phyloP scores from a whole-genome alignment of 2,329 filamentous ascomycete genomes.

The Fusarium protoensiforme region DNA sequence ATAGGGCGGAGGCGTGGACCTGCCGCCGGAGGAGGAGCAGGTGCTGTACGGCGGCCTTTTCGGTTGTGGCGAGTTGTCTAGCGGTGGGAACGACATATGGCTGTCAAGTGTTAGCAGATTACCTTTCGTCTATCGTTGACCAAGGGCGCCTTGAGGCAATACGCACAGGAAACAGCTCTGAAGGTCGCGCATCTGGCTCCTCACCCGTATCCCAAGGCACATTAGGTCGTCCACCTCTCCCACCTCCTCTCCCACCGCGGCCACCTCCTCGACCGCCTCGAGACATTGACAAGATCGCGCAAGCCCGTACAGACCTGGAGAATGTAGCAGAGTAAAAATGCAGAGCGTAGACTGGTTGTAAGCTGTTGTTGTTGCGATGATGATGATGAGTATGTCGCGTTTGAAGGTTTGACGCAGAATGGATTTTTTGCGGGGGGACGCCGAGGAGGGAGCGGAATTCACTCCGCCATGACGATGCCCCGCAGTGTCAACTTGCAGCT shows the following conservation, averaged over 20 bases:
- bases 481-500: constrained; percentile 18
- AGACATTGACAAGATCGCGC: constrained; percentile 55
- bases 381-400: background rate
- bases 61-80: constrained; percentile 55
- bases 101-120: constrained; percentile 46
- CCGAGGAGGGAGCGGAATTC: constrained; percentile 30
- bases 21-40: constrained; percentile 68
- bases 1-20: constrained; percentile 65
- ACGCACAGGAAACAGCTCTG: constrained; percentile 69
- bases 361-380: background rate
- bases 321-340: background rate
- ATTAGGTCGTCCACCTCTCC: constrained; percentile 57
- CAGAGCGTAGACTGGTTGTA: background rate
- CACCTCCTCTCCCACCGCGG: constrained; percentile 61
- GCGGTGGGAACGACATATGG: constrained; percentile 62
- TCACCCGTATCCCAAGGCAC: constrained; percentile 65
- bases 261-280: constrained; percentile 64
- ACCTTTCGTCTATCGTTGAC: background rate
- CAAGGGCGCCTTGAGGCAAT: background rate
- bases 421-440: constrained; percentile 38
- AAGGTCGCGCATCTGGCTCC: constrained; percentile 66
- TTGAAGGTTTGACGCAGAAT: constrained; percentile 28
- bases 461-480: constrained; percentile 29
- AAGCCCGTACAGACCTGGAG: background rate
- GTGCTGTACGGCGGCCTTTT: constrained; percentile 60